Percentiles rank a stretch among this genome's conserved stretches.
Conservation (phyloP, 768 basidiomycete species). For the Coprinopsis marcescibilis region DNA sequence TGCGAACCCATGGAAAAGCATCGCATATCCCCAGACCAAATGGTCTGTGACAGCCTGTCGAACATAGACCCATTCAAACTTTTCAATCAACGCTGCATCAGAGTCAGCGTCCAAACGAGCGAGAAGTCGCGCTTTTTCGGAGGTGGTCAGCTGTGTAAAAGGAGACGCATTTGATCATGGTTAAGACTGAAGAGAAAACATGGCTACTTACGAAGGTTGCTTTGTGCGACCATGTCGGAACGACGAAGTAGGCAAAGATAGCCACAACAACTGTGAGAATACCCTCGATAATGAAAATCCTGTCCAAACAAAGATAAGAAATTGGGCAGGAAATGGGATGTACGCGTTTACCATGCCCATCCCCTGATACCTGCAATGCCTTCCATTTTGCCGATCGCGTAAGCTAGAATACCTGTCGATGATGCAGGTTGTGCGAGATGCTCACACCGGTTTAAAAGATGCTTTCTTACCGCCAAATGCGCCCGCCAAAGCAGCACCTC, state of each 20-base stretch:
- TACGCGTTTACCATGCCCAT: conserved; percentile 58
- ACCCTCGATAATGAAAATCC: conserved; percentile 59
- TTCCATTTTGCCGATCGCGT: conserved; percentile 53
- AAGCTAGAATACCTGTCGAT: conserved; percentile 48
- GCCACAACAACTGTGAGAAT: conserved; percentile 44
- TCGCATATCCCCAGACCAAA: conserved; percentile 53
- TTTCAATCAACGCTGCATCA: conserved; percentile 47
- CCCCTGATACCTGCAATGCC: conserved; percentile 53
- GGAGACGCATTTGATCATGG: conserved; percentile 21
- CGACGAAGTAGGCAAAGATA: conserved; percentile 43
- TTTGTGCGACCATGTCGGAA: conserved; percentile 55
- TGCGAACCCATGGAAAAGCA: conserved; percentile 58
- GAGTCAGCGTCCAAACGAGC: conserved; percentile 46
- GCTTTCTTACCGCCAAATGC: conserved; percentile 50
- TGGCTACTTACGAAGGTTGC: conserved; percentile 40
- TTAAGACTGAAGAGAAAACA: neutral
- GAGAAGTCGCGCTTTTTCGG: conserved; percentile 45
- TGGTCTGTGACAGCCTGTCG: conserved; percentile 52
- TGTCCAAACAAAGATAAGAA: conserved; percentile 14
- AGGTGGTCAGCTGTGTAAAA: conserved; percentile 45
- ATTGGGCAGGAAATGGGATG: neutral
- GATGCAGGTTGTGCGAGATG: neutral
- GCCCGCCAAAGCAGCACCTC: conserved; percentile 55
- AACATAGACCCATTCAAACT: conserved; percentile 54
- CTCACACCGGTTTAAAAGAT: neutral